Evolutionary conservation across 1,284 basidiomycete species (phyloP), one percentile per base, ranked within the genome.

Genomic region (Pseudozyma thailandica): DNA sequence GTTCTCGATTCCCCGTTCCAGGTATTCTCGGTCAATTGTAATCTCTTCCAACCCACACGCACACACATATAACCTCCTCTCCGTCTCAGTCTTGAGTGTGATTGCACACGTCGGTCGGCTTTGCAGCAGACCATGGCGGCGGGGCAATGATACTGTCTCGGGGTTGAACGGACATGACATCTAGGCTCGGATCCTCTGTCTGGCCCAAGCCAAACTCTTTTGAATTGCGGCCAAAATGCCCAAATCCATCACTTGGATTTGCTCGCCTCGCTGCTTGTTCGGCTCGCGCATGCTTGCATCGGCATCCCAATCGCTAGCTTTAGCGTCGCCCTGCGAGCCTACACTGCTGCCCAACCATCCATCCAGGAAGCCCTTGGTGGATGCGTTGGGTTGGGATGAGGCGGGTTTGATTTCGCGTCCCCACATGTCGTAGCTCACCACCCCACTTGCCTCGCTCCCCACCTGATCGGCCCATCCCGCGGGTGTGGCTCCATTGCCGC

Each of bases 121-220:
- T n/a, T n/a, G n/a, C n/a, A n/a, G n/a, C n/a, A n/a, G n/a, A n/a
- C n/a, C n/a, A n/a, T n/a, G n/a, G n/a, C n/a, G n/a, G n/a, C n/a
- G n/a, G n/a, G n/a, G n/a, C n/a, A n/a, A n/a, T n/a, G n/a, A n/a
- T n/a, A n/a, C n/a, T n/a, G n/a, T n/a, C n/a, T n/a, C n/a, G n/a
- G n/a, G n/a, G n/a, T n/a, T n/a, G n/a, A n/a, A n/a, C n/a, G n/a
- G 20, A 23, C 15, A 21, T 15, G 28, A 33, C 12, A 6, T 26
- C 37, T 60, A 59, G 18, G 55, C 49, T 20, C 60, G 50, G 7
- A 72, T 56, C 6, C 59, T 38, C 20, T 50, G 26, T 20, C 58
- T 57, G 7, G 70, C 70, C 70, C 70, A 72, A 2, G 47, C 31
- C n/a, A 72, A 30, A 38, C 63, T 72, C 44, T 44, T 59, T 28